Conservation (phyloP, 2,329 filamentous ascomycete genomes). For the Magnaporthiopsis incrustans region DNA sequence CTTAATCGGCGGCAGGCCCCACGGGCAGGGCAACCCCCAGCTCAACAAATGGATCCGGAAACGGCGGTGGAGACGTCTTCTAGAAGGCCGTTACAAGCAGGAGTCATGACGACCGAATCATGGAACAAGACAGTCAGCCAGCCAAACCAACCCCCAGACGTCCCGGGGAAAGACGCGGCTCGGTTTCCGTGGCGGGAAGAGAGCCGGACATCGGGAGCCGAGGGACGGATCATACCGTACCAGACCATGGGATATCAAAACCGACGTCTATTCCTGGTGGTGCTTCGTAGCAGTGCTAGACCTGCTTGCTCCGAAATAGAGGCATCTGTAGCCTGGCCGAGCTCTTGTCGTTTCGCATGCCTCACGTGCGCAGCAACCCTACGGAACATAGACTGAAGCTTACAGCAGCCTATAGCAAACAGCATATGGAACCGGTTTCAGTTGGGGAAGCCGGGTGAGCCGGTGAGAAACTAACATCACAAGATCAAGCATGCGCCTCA, state of each 20-base stretch:
- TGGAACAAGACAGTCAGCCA: not conserved
- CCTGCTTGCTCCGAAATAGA: too few relatives aligned
- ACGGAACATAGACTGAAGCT: not conserved
- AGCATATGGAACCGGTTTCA: not conserved
- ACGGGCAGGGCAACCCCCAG: not conserved
- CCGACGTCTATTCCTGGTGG: not conserved
- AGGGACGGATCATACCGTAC: not conserved
- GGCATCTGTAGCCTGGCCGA: not conserved
- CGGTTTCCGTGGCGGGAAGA: not conserved
- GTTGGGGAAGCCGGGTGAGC: not conserved
- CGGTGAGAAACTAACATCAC: not conserved
- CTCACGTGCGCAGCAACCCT: not conserved
- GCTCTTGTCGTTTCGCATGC: not conserved
- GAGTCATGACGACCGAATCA: not conserved
- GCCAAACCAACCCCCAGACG: too few relatives aligned
- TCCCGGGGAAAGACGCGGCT: too few relatives aligned
- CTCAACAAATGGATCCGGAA: not conserved
- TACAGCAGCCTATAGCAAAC: not conserved
- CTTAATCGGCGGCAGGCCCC: not conserved
- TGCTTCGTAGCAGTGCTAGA: not conserved
- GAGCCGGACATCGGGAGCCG: not conserved
- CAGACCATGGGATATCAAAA: not conserved
- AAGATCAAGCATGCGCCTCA: not conserved
- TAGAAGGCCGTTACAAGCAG: not conserved
- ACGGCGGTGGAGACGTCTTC: not conserved